Evolutionary conservation across 345 rosid species (phyloP).

Genomic region (Eucalyptus albens): DNA sequence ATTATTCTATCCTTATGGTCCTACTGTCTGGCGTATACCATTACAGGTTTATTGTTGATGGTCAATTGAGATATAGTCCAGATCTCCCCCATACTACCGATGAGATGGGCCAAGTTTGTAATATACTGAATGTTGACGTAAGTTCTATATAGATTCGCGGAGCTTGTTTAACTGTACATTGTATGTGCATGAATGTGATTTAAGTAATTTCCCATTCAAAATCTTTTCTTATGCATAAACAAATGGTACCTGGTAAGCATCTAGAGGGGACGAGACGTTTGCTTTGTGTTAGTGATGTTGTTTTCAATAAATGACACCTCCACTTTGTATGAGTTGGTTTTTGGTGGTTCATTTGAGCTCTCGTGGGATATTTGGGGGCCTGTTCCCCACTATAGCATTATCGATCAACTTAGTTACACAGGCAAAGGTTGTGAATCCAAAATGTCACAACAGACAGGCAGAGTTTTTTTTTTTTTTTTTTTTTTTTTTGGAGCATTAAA

Average conservation of each 20-base stretch:
- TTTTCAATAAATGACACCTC: neutral
- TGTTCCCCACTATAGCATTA: neutral
- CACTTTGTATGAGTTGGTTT: neutral
- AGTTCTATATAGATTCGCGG: neutral
- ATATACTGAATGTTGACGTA: constrained; percentile 80
- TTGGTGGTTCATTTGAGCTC: neutral
- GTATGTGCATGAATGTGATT: neutral
- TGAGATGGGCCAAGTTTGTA: constrained; percentile 55
- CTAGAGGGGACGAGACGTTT: neutral
- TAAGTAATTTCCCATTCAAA: neutral
- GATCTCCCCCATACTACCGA: constrained; percentile 70
- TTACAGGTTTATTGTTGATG: constrained; percentile 83
- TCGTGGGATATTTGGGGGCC: neutral
- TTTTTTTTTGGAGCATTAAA: neutral
- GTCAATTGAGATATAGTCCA: constrained; percentile 67
- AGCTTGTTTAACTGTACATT: neutral
- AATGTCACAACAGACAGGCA: neutral
- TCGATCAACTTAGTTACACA: neutral
- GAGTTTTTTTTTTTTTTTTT: neutral
- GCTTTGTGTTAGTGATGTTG: neutral
- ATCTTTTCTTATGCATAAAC: neutral
- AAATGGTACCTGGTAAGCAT: neutral
- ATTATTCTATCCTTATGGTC: constrained; percentile 66
- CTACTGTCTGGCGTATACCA: constrained; percentile 76
- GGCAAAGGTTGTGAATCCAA: neutral